Base-by-base conservation (phyloP, 2,329 filamentous ascomycete genomes). In the Monosporascus sp. region DNA sequence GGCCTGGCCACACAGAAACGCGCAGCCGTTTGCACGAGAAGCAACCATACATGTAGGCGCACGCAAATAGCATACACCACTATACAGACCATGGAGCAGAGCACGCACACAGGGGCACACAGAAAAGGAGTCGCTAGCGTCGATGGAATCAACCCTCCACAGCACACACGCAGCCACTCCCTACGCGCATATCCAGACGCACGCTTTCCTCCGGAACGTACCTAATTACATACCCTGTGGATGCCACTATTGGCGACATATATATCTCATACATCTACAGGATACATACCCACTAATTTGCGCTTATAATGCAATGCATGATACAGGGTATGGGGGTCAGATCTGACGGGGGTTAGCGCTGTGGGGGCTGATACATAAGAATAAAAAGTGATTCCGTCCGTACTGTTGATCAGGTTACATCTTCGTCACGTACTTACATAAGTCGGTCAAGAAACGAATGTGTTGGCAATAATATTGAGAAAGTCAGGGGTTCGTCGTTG, bases 1-100 rank as follows among this genome's bases (percentile, higher is more conserved):
- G 44, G 48, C 45, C 48, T 47, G 51, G 54, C 54, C 54, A 56
- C 55, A 60, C 54, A 55, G 58, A 57, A 63, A 61, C 52, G 55
- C 52, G 56, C 53, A 42, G 51, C 57, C 62, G 63, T 66, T 66
- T 66, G 64, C 60, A 60, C 57, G 52, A 57, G 56, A 48, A 58
- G 49, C 60, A 59, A 53, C 57, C 11, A 34, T 34, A 34, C 31
- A 34, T 14, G 14, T 14, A 34, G 9, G 11, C 9, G 4, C 31
- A 34, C 31, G 9, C 9, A 5, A 34, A 34, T 48, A 36, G 58
- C 51, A 50, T 50, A 48, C 38, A 39, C 38, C 56, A 14, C 31
- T 48, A 45, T 47, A 50, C 22, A 31, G 37, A 50, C 9, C 18
- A 42, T 42, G 39, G n/a, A 18, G 18, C 20, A 42, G 37, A 37